Evolutionary conservation across 2,329 filamentous ascomycete species (phyloP), one percentile per base, ranked within the genome.

Genomic region (Monosporascus sp.): DNA sequence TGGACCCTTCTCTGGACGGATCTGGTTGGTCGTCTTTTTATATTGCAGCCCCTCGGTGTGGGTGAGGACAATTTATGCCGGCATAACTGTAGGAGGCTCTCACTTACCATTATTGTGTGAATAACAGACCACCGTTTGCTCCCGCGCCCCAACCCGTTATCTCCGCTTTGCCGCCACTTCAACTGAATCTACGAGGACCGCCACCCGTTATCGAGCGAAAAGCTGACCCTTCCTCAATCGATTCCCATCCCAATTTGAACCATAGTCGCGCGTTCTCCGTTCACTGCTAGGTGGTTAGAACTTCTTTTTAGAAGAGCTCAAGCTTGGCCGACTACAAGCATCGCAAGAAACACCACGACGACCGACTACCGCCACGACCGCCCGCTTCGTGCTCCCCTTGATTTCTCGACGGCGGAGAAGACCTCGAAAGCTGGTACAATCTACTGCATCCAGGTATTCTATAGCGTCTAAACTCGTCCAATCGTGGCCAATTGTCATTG

Each of bases 181-280:
- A 16, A 40, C 40, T 47, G 19, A 50, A 50, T 20, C 48, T 17
- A 14, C 37, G 6, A 11, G 11, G 31, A 4, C 31, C 27, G 27
- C 17, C 8, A n/a, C 19, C 37, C 48, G 48, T 44, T 52, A 55
- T 52, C 56, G 31, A 52, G 50, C 52, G 53, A 53, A 27, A 54
- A 52, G 40, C 52, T 54, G 52, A 56, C 49, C 38, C 41, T 47
- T 51, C 52, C 47, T 57, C 54, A 59, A 53, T 56, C 60, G 60
- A 31, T 31, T 11, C 27, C 9, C 27, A 31, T 31, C 27, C 27
- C 27, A 5, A 31, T 11, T 11, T 31, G 27, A 31, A 31, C 27
- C 27, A 11, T 3, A 1, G 31, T 11, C 31, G 14, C 31, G 31
- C 9, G 31, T 14, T 35, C 31, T 35, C 5, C 31, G 11, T 35